Percentiles rank a stretch among this genome's conserved stretches.
Evolutionary conservation across 495 filamentous ascomycete species (phyloP).

Genomic region (Annulohypoxylon nitens): DNA sequence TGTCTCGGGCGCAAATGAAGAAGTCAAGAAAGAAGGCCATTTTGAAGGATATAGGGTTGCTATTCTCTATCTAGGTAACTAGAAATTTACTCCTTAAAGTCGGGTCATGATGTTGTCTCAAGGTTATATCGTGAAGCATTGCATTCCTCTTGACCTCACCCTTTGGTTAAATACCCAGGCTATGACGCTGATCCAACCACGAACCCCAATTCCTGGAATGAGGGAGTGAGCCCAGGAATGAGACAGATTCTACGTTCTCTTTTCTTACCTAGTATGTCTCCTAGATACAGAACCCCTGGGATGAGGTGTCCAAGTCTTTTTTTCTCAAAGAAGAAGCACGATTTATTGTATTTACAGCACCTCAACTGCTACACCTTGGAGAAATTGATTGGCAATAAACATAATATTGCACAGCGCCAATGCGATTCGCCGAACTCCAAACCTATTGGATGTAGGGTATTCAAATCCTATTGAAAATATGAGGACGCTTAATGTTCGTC

Average conservation of each 20-base stretch:
- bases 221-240: neutral
- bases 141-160: neutral
- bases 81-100: neutral
- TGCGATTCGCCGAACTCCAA: constrained; percentile 26
- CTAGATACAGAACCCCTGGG: no score
- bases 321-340: no score
- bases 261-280: neutral
- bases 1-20: neutral
- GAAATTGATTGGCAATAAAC: neutral
- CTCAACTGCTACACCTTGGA: neutral
- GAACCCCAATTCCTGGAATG: neutral
- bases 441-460: constrained; percentile 7
- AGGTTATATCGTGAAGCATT: neutral
- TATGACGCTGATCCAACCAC: no score
- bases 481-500: constrained; percentile 28
- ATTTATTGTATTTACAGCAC: no score
- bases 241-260: neutral
- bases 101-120: neutral
- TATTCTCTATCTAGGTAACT: neutral
- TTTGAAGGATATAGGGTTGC: no score
- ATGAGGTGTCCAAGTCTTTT: neutral
- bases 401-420: constrained; percentile 17
- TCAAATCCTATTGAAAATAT: neutral
- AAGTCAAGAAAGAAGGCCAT: neutral
- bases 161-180: neutral